Base-by-base conservation (phyloP, 2,329 filamentous ascomycete genomes). In the Fusarium globosum region DNA sequence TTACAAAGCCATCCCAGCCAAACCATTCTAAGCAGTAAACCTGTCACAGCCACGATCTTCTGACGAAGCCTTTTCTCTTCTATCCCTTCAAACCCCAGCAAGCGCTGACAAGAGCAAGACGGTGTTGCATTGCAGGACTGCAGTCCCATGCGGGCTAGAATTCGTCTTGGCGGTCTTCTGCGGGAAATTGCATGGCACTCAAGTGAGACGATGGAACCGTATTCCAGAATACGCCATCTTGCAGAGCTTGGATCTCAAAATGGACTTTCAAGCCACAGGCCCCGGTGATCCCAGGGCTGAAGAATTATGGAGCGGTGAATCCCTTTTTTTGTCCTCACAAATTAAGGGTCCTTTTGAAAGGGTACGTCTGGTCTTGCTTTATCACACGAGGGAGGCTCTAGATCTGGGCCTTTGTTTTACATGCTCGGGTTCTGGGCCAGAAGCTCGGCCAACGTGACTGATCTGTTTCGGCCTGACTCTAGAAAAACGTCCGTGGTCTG, bases 201-300 rank as follows among this genome's bases (percentile, higher is more conserved):
- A 59, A 59, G 61, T 64, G 65, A 69, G 65, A 69, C 48, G 45
- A 61, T 42, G 45, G 39, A 46, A 38, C 35, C 33, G 42, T 62
- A 60, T 71, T 73, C 71, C 49, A 74, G 71, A 74, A 73, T 65
- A 55, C 55, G 55, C 57, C 64, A 52, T 56, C 51, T 36, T 33
- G 15, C 33, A 59, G 53, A 64, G 64, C 67, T 74, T 43, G 43
- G 64, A 60, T 68, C 62, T 58, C 43, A 68, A 46, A 45, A n/a
- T 53, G 55, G 26, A 63, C 61, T 49, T 38, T 41, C 39, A 63
- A 61, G 26, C n/a, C 28, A 68, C 59, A 28, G 48, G 36, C 33
- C 52, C 52, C 46, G 41, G 38, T 58, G 45, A 52, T 66, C 41
- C 36, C 67, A 69, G 30, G 53, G 60, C 66, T 66, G 61, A 38